Evolutionary conservation across 176 grass and related monocot genomes (phyloP).

Genomic region (Elaeis guineensis): DNA sequence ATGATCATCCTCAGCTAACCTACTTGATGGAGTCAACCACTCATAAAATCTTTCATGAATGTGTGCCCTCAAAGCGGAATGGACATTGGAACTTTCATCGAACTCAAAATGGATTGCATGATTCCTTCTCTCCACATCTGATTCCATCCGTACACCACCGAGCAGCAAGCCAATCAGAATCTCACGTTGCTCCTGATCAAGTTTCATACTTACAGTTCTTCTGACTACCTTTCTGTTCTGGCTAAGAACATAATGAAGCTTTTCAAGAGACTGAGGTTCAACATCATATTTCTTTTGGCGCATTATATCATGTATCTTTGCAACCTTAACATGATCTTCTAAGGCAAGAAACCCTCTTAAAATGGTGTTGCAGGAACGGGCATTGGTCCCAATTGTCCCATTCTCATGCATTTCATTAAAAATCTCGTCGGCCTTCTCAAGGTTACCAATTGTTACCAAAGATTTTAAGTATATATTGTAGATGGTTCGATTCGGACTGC

Average conservation of each 20-base stretch:
- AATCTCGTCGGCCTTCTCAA: conserved; percentile 62
- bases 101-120: conserved; percentile 66
- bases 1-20: conserved; percentile 41
- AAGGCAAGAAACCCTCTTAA: conserved; percentile 63
- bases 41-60: conserved; percentile 87
- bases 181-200: conserved; percentile 80
- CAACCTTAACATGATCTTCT: conserved; percentile 64
- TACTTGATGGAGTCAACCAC: conserved; percentile 56
- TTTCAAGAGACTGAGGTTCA: conserved; percentile 45
- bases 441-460: conserved; percentile 43
- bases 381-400: conserved; percentile 69
- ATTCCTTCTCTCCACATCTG: conserved; percentile 42
- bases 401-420: conserved; percentile 81
- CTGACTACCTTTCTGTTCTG: conserved; percentile 54
- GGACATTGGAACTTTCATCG: conserved; percentile 45
- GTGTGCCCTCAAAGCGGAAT: conserved; percentile 61
- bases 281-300: conserved; percentile 78
- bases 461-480: conserved; percentile 85
- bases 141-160: conserved; percentile 65
- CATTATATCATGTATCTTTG: conserved; percentile 82
- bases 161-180: conserved; percentile 92
- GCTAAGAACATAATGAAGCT: conserved; percentile 55
- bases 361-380: conserved; percentile 74
- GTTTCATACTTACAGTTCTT: conserved; percentile 64
- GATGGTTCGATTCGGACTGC: conserved; percentile 65